Base-by-base conservation (phyloP, 2,329 filamentous ascomycete genomes). In the Amesomyces nigricolor region DNA sequence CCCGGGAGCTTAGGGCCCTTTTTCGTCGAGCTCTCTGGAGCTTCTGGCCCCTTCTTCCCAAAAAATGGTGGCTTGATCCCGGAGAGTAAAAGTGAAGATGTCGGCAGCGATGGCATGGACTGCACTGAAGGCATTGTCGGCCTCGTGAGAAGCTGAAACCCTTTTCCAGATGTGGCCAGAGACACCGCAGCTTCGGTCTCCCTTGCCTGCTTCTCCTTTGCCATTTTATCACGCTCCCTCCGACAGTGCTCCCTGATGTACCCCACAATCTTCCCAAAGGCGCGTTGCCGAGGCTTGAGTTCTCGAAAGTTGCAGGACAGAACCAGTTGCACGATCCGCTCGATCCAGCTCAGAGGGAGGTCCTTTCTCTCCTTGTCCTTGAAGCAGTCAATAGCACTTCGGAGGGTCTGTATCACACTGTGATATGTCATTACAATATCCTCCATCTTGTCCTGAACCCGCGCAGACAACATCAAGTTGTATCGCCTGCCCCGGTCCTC, bases 341-440 rank as follows among this genome's bases (percentile, higher is more conserved):
- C 58, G 26, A 68, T 60, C 61, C 65, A 66, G 2, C 51, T 44
- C 17, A 65, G 47, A 2, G 65, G 66, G 3, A 68, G 51, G 44
- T 62, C 55, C 55, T 63, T 61, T 17, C 62, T 58, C 19, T 62
- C 55, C 29, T 57, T 60, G 17, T 58, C 59, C 56, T 65, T 68
- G 17, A 65, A 43, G 26, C 63, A 63, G 19, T 62, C 60, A 39
- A 66, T 67, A 13, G 61, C 59, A 16, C 55, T 57, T 10, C 63
- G 58, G 10, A 69, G 61, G 47, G 67, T 60, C 0, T 53, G 55
- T 10, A 64, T 62, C 9, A 67, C 59, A 30, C 58, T 53, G 11
- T 62, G 56, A 32, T 65, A 67, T 6, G 65, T 65, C 13, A 59
- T 57, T 60, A 67, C 61, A 14, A 65, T 52, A 13, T 64, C 61